Base-by-base conservation (phyloP, 2,329 filamentous ascomycete genomes). In the Ophiosphaerella korrae region DNA sequence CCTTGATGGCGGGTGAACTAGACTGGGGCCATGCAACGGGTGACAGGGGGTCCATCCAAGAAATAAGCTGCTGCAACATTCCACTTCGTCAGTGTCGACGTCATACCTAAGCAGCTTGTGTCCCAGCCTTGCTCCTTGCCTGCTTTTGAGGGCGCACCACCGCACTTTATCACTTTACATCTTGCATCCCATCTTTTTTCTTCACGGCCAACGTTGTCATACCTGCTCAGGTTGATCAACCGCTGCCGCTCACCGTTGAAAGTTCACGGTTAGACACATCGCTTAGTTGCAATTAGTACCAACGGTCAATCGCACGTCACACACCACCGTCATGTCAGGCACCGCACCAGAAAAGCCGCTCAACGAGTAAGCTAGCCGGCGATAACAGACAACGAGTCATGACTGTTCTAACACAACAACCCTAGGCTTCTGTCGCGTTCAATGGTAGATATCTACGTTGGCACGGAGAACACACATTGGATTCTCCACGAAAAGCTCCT, bases 361-460 rank as follows among this genome's bases (percentile, higher is more conserved):
- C 62, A 60, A 70, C 63, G 67, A 70, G 67, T 70, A 68, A 23
- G 67, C 26, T 29, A 29, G 11, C 26, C 26, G 26, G 11, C 26
- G 7, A 62, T 16, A 24, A 29, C 16, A 8, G 45, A 36, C 12
- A 4, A 3, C 12, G 26, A 23, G 14, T 16, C 23, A 26, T 16
- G 34, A 32, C 42, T 38, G 4, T 18, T 11, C 48, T 45, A 40
- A 35, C 42, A n/a, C 38, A 13, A 26, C 38, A 3, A 14, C 39
- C 21, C 13, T 59, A 81, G 79, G 71, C 79, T 83, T 60, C 78
- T 83, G 55, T 80, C 80, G 50, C 76, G 74, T 48, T 76, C 79
- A 52, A 78, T 83, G 71, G 81, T 83, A 50, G 79, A 83, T 70
- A 77, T 83, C 68, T 83, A 82, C 66, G 78, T 83, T 66, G 81